Evolutionary conservation across 202 grass and related monocot species (phyloP).

Genomic region (Hordeum pubiflorum): DNA sequence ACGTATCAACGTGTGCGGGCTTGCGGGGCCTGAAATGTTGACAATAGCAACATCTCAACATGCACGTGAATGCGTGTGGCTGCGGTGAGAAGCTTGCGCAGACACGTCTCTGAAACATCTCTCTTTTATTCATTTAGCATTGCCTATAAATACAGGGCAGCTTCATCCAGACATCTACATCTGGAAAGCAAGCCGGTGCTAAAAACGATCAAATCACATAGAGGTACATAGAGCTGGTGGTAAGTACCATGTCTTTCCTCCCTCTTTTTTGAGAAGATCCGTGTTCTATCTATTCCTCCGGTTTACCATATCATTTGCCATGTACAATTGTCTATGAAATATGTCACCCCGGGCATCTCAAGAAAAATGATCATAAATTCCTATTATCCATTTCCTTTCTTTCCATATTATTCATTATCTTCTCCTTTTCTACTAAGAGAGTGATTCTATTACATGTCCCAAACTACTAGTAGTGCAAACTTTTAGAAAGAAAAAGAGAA

Average conservation of each 20-base stretch:
- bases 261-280: neutral
- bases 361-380: too few relatives aligned
- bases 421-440: too few relatives aligned
- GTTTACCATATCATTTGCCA: neutral
- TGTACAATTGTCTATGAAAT: neutral
- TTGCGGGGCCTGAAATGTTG: neutral
- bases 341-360: too few relatives aligned
- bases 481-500: too few relatives aligned
- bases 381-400: too few relatives aligned
- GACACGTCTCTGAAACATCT: neutral
- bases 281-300: neutral
- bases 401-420: too few relatives aligned
- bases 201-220: neutral
- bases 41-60: neutral
- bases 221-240: neutral
- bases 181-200: neutral
- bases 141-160: neutral
- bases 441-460: too few relatives aligned
- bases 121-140: neutral
- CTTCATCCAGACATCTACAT: neutral
- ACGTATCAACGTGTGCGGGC: neutral
- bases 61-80: neutral
- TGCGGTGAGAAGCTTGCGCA: neutral
- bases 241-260: neutral
- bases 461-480: too few relatives aligned